Conservation (phyloP, 75 land plant genomes). For the Pinus tabuliformis region DNA sequence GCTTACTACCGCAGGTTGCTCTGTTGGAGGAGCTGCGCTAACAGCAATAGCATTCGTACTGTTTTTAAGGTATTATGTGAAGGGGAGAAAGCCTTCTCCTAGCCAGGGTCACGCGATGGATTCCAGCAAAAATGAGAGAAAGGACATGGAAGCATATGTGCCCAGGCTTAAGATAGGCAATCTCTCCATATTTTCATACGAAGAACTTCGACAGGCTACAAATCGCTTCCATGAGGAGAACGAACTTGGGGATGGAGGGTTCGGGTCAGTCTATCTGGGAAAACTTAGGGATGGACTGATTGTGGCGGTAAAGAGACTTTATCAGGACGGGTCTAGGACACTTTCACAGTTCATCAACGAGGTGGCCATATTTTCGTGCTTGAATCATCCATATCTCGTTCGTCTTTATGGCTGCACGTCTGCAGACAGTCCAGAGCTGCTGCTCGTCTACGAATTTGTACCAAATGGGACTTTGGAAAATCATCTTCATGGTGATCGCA, state of each 20-base stretch:
- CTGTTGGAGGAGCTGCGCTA: neutral
- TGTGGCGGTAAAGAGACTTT: slow-evolving; percentile 40
- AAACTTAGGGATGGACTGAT: slow-evolving; percentile 21
- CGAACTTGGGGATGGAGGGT: slow-evolving; percentile 80
- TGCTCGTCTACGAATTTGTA: neutral
- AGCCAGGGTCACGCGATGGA: no score
- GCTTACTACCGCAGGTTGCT: neutral
- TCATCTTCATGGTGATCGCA: no score
- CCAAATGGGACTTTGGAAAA: no score
- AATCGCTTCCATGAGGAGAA: slow-evolving; percentile 38
- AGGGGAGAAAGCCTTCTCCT: no score
- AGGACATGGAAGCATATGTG: no score
- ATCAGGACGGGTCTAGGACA: slow-evolving; percentile 15
- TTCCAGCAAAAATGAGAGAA: no score
- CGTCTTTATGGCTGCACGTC: slow-evolving; percentile 18
- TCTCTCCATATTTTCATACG: neutral
- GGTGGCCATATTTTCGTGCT: slow-evolving; percentile 22
- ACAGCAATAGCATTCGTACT: neutral
- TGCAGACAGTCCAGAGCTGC: slow-evolving; percentile 9
- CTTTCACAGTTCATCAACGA: slow-evolving; percentile 29
- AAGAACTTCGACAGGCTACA: slow-evolving; percentile 73
- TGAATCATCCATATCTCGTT: slow-evolving; percentile 26
- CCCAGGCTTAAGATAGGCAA: no score
- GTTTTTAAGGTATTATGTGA: neutral
- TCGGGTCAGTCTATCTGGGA: slow-evolving; percentile 71